Percentiles rank a stretch among this genome's conserved stretches.
Conservation (phyloP, 345 rosid genomes). For the Acer saccharum region DNA sequence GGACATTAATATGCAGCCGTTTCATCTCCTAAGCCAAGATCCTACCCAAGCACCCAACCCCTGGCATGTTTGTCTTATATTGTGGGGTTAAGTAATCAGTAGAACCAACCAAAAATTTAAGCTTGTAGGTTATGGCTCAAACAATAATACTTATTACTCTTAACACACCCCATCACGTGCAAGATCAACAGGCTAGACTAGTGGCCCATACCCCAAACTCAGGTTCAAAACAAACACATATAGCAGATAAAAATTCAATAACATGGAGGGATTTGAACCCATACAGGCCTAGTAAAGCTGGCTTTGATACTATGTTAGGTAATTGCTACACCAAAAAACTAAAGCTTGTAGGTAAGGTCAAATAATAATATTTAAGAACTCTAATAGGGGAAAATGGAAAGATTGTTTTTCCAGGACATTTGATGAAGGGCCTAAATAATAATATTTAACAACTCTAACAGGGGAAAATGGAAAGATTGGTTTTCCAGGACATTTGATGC, state of each 20-base stretch:
- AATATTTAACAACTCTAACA: background rate
- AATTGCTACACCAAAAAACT: background rate
- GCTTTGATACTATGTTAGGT: background rate
- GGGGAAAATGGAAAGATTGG: background rate
- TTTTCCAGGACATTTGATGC: background rate
- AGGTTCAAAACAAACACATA: background rate
- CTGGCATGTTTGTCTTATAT: background rate
- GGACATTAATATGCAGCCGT: background rate
- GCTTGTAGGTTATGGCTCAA: background rate
- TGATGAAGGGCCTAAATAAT: background rate
- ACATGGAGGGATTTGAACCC: background rate
- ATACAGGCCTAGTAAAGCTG: background rate
- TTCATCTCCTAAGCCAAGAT: conserved; percentile 1
- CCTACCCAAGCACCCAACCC: background rate
- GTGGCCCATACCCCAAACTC: background rate
- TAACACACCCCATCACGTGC: background rate
- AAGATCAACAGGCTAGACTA: background rate
- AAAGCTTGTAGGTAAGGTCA: background rate
- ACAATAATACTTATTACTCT: background rate
- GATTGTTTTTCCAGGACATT: background rate
- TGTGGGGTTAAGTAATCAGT: background rate
- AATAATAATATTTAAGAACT: background rate
- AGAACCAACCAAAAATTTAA: background rate
- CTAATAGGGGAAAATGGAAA: background rate
- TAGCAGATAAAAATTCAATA: background rate